phyloP scores from a whole-genome alignment of 2,329 filamentous ascomycete genomes.

The Scedosporium aurantiacum region DNA sequence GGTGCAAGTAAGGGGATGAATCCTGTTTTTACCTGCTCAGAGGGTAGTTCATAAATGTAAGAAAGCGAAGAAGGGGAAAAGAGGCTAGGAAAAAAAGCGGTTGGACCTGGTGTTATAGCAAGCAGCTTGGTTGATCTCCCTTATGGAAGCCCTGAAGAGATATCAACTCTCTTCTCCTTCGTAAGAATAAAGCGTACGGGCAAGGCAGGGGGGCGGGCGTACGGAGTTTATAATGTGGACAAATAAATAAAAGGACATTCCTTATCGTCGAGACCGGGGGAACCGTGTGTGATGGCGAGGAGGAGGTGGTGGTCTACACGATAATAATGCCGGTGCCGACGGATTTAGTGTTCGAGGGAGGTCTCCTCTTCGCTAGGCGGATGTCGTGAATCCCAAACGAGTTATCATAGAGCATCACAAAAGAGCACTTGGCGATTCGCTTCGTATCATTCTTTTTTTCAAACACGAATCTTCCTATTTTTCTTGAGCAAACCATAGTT shows the following conservation, averaged over 20 bases:
- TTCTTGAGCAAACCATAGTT: no score
- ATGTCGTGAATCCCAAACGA: no score
- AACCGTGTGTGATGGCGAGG: no score
- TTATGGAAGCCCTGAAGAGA: not conserved
- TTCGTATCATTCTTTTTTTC: no score
- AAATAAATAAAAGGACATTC: not conserved
- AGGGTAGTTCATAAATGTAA: not conserved
- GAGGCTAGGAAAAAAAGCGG: not conserved
- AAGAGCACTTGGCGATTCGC: no score
- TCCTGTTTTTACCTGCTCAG: not conserved
- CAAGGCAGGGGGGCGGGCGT: not conserved
- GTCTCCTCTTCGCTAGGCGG: no score
- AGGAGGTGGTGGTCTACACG: no score
- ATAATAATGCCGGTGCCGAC: no score
- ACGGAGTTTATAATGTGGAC: not conserved
- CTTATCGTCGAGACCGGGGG: not conserved
- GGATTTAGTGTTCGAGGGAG: no score
- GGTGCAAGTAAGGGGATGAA: constrained; percentile 62
- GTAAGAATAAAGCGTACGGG: not conserved
- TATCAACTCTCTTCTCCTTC: not conserved
- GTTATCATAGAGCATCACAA: no score
- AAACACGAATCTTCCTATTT: no score
- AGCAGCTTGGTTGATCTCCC: not conserved
- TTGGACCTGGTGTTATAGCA: no score
- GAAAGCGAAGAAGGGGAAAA: not conserved